Base-by-base conservation (phyloP, 1,139 yeast genomes). In the Candida tetrigidarum region DNA sequence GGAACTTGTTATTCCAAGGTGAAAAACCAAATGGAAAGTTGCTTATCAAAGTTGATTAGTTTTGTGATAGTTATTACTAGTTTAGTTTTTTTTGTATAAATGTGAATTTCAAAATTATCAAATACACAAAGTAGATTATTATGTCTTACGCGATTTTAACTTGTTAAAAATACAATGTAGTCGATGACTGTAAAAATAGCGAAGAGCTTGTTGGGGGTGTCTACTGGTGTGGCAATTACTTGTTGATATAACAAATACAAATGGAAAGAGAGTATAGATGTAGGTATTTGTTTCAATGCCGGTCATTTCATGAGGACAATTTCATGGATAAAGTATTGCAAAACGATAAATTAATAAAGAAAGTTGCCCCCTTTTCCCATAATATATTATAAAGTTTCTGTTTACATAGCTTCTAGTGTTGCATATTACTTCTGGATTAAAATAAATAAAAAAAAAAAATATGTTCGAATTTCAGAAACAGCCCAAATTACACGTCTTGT, bases 171-270 rank as follows among this genome's bases (percentile, higher is more conserved):
- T n/a, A n/a, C n/a, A n/a, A n/a, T n/a, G n/a, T n/a, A n/a, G 12
- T 25, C 28, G 4, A 7, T 25, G 10, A 82, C 72, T 27, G 78
- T 82, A 32, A 89, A 83, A 60, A 57, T 83, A 23, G 84, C 88
- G 39, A 71, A 81, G 50, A 66, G 76, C 44, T 59, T 80, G n/a
- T 68, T 77, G 55, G 78, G 79, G 38, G 84, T 84, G 26, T 64
- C 69, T 42, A 77, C 71, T 51, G 85, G 84, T 27, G 71, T 84
- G 58, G 90, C 85, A 42, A 74, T 83, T 53, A 82, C 88, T 16
- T 87, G 90, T 47, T 77, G 83, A 14, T 67, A 65, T 12, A 84
- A 72, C 15, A 84, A 84, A 61, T 69, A 78, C 50, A 68, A 72
- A 50, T 79, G 63, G 60, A 83, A 84, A 35, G 77, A 81, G 56